Percentiles rank a stretch among this genome's conserved stretches.
phyloP scores from a whole-genome alignment of 2,329 filamentous ascomycete species.

The Trichophyton schoenleinii region DNA sequence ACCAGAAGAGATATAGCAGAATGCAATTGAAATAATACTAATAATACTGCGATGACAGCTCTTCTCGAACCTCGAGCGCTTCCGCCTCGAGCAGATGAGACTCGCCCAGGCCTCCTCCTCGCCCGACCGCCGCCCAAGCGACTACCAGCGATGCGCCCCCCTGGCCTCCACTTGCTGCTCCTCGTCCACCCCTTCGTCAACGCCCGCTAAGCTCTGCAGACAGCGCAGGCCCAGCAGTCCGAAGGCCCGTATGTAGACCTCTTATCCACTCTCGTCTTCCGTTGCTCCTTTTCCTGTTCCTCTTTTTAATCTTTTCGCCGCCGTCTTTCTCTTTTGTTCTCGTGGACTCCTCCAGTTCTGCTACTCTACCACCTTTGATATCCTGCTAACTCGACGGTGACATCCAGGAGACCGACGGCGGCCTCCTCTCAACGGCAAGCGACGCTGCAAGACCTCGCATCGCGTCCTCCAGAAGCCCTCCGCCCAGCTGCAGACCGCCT shows the following conservation, averaged over 20 bases:
- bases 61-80: slow-evolving; percentile 31
- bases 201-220: neutral
- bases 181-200: slow-evolving; percentile 4
- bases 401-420: neutral
- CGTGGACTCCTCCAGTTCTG: no score
- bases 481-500: slow-evolving; percentile 14
- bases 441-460: slow-evolving; percentile 7
- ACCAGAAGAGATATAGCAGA: neutral
- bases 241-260: neutral
- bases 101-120: slow-evolving; percentile 21
- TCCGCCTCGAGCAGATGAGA: slow-evolving; percentile 23
- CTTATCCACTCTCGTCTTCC: neutral
- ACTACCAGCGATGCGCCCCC: slow-evolving; percentile 5
- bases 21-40: neutral
- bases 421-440: neutral
- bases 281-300: neutral
- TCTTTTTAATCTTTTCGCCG: neutral
- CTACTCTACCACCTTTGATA: no score
- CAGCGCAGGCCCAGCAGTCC: neutral
- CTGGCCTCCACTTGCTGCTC: neutral
- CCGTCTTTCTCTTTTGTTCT: neutral
- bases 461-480: slow-evolving; percentile 3
- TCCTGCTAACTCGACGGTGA: no score
- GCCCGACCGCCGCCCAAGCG: slow-evolving; percentile 17
- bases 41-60: slow-evolving; percentile 15